These are phyloP conservation scores for Wolfiporia cocos DNA, from an alignment of 1,284 basidiomycete genomes.

Conservation along the genomic window DNA sequence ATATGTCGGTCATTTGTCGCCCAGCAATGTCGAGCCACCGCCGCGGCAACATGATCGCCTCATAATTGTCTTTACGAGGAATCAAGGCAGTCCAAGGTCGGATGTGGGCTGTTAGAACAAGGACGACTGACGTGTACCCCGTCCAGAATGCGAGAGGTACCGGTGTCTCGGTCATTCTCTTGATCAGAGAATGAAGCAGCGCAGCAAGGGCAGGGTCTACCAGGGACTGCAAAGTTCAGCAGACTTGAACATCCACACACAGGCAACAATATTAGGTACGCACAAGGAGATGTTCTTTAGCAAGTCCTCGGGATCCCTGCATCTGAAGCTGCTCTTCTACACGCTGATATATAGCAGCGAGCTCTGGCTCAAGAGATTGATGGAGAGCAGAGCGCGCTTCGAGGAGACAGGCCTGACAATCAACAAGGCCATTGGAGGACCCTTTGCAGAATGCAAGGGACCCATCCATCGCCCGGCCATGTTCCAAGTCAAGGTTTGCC, in stretches of 20 bases:
- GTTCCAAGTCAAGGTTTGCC: no score
- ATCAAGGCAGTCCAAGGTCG: conserved; percentile 54
- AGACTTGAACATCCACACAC: neutral
- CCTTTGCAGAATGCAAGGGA: conserved; percentile 44
- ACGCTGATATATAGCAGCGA: no score
- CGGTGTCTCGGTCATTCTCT: conserved; percentile 36
- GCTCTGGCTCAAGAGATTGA: no score
- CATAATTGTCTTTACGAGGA: conserved; percentile 25
- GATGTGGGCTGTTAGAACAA: conserved; percentile 45
- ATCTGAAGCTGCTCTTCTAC: no score
- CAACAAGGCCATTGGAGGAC: conserved; percentile 38
- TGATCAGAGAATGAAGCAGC: neutral
- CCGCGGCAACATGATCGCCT: conserved; percentile 50
- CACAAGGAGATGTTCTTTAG: neutral
- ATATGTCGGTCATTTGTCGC: conserved; percentile 49
- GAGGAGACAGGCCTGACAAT: conserved; percentile 55
- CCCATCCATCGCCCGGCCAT: conserved; percentile 42
- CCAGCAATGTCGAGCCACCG: conserved; percentile 77
- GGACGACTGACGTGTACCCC: conserved; percentile 50
- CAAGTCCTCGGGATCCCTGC: no score
- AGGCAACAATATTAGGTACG: neutral
- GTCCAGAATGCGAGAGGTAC: conserved; percentile 61
- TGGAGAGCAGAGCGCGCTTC: conserved; percentile 47
- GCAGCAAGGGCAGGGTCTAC: neutral
- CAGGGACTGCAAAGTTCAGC: no score